A percentile compares a stretch with the other conserved stretches of the same genome.
Conservation (phyloP, 1,284 basidiomycete species). For the Vanrija sp. region DNA sequence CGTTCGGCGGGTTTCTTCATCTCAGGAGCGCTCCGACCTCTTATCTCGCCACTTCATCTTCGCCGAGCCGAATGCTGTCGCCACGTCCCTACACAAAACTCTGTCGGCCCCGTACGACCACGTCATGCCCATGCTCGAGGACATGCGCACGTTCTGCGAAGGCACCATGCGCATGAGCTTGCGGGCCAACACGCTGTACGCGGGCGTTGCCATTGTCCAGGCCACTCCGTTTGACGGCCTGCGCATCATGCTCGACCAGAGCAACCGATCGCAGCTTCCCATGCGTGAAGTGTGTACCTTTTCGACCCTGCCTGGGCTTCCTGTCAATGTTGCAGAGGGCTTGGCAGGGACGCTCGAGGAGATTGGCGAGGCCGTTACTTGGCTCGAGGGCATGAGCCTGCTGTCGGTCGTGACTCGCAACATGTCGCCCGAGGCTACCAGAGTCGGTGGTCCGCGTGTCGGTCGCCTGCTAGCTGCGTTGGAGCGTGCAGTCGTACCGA, state of each 20-base stretch:
- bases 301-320: constrained; percentile 11
- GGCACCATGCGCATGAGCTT: constrained; percentile 36
- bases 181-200: constrained; percentile 47
- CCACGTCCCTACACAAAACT: constrained; percentile 44
- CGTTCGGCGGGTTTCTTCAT: constrained; percentile 44
- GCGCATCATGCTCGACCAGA: constrained; percentile 46
- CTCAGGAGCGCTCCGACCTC: constrained; percentile 45
- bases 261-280: constrained; percentile 48
- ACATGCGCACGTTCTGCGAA: constrained; percentile 45
- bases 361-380: constrained; percentile 45
- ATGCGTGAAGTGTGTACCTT: constrained; percentile 45
- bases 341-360: constrained; percentile 44
- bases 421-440: constrained; percentile 22
- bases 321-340: constrained; percentile 10
- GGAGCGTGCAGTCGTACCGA: constrained; percentile 43
- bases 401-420: constrained; percentile 44
- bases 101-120: constrained; percentile 49
- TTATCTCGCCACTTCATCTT: constrained; percentile 49
- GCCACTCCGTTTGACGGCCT: constrained; percentile 51
- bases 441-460: constrained; percentile 28
- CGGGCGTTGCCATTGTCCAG: constrained; percentile 49
- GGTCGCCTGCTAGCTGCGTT: constrained; percentile 29
- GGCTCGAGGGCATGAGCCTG: constrained; percentile 45
- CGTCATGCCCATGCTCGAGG: constrained; percentile 46
- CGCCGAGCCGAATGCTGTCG: constrained; percentile 47